phyloP scores from a whole-genome alignment of 2,329 filamentous ascomycete genomes.

The Scedosporium apiospermum region DNA sequence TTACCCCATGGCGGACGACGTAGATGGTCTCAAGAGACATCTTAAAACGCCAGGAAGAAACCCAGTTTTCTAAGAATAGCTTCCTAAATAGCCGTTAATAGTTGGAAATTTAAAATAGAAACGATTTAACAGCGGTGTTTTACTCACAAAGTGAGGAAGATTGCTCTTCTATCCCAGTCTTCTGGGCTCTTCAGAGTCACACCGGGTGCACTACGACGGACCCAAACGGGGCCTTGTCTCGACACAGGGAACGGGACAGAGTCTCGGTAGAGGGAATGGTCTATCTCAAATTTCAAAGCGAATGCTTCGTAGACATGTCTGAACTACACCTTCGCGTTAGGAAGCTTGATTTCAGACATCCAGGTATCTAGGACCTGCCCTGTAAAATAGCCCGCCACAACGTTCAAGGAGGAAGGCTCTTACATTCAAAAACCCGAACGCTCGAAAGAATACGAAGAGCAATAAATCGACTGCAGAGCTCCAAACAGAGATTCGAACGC shows the following conservation, averaged over 20 bases:
- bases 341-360: not conserved
- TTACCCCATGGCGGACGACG: slow-evolving; percentile 65
- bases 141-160: not conserved
- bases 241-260: not conserved
- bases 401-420: not conserved
- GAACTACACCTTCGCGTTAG: not conserved
- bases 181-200: not conserved
- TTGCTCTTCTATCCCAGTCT: not conserved
- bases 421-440: not conserved
- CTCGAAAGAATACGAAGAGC: too few species aligned
- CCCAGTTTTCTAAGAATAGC: not conserved
- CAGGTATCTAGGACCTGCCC: not conserved
- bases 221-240: too few species aligned
- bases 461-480: too few species aligned
- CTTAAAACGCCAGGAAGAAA: slow-evolving; percentile 3
- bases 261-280: not conserved
- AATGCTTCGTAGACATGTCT: not conserved
- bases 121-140: not conserved
- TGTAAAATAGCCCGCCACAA: not conserved
- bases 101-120: not conserved
- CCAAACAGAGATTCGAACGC: not conserved
- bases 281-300: not conserved
- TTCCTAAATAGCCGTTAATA: not conserved
- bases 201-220: too few species aligned
- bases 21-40: slow-evolving; percentile 67